A percentile compares a stretch with the other conserved stretches of the same genome.
Conservation (phyloP, 352 stramenopile genomes). For the Phytophthora citricola region DNA sequence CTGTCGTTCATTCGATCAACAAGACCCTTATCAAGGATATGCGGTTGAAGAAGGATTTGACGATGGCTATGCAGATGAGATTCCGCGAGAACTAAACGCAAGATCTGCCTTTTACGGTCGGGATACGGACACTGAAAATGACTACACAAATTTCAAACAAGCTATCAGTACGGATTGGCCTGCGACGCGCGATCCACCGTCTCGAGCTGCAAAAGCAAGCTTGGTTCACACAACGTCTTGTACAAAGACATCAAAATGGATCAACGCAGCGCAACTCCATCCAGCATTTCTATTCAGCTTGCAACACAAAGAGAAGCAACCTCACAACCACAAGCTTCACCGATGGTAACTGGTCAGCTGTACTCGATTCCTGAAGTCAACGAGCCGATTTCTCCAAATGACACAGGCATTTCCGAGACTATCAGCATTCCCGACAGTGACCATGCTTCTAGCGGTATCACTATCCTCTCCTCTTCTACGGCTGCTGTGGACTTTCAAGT, state of each 20-base stretch:
- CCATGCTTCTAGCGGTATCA: neutral
- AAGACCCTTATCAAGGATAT: slow-evolving; percentile 11
- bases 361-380: slow-evolving; percentile 32
- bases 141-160: slow-evolving; percentile 6
- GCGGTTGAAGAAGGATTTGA: slow-evolving; percentile 10
- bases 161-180: neutral
- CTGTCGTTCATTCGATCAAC: slow-evolving; percentile 5
- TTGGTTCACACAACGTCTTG: neutral
- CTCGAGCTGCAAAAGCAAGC: neutral
- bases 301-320: neutral
- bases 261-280: neutral
- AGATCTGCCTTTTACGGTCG: neutral
- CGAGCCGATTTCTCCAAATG: slow-evolving; percentile 13
- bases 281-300: neutral
- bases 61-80: slow-evolving; percentile 15
- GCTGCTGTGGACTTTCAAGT: neutral
- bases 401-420: neutral
- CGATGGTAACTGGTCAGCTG: slow-evolving; percentile 17
- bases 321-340: neutral
- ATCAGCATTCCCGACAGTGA: neutral
- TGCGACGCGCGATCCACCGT: neutral
- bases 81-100: slow-evolving; percentile 1
- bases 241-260: slow-evolving; percentile 1
- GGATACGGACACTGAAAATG: slow-evolving; percentile 4
- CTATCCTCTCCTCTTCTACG: neutral